These are phyloP conservation scores for Fusarium humuli DNA, from an alignment of 2,329 filamentous ascomycete species.

Conservation along the genomic window DNA sequence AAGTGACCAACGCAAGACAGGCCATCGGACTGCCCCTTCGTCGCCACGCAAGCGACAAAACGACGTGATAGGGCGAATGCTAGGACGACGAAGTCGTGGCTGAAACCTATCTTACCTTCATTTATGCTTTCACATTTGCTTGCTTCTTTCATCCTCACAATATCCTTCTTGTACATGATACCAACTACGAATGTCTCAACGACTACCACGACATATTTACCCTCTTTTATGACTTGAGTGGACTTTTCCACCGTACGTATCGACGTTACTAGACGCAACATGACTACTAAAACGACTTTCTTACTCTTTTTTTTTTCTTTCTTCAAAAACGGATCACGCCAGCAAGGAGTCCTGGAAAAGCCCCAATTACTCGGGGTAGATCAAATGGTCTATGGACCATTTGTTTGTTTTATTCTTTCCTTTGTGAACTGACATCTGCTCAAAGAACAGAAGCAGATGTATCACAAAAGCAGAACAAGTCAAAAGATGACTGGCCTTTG, in stretches of 20 bases:
- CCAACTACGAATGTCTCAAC: conserved; percentile 41
- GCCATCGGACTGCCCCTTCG: conserved; percentile 41
- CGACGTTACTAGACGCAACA: conserved; percentile 33
- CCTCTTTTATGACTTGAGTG: conserved; percentile 18
- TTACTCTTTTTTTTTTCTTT: not conserved
- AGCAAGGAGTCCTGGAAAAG: conserved; percentile 35
- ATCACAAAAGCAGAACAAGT: conserved; percentile 12
- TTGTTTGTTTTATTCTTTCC: conserved; percentile 23
- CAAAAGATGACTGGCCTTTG: conserved; percentile 18
- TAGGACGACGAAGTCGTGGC: conserved; percentile 51
- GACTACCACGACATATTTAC: conserved; percentile 21
- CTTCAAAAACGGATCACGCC: conserved; percentile 2
- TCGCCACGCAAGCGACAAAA: conserved; percentile 48
- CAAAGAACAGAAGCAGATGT: not conserved
- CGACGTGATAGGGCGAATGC: conserved; percentile 54
- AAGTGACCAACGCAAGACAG: conserved; percentile 46
- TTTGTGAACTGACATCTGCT: conserved; percentile 15
- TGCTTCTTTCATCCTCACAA: not conserved
- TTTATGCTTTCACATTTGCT: not conserved
- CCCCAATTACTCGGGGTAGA: conserved; percentile 1
- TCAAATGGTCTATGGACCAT: conserved; percentile 15
- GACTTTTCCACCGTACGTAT: conserved; percentile 13
- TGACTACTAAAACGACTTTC: conserved; percentile 21
- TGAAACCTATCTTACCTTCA: not conserved
- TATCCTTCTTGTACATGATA: conserved; percentile 31